Evolutionary conservation across 2,329 filamentous ascomycete species (phyloP), one percentile per base, ranked within the genome.

Genomic region (Colletotrichum sp.): DNA sequence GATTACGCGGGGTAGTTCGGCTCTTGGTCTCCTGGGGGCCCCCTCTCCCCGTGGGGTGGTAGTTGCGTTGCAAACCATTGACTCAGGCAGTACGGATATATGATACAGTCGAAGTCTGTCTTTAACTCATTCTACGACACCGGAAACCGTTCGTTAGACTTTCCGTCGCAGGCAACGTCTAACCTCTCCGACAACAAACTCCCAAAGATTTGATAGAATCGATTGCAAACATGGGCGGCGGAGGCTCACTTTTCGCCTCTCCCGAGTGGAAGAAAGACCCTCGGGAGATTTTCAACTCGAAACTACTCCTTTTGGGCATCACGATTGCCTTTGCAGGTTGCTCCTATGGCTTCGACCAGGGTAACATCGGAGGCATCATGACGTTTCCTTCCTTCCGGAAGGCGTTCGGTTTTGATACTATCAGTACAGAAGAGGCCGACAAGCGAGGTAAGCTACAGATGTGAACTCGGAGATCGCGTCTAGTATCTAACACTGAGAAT

Each of bases 311-410:
- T 30, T 78, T 85, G 5, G 80, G 82, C 4, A 74, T 82, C 16
- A 82, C 83, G 1, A 82, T 84, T 25, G 81, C 83, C 9, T 83
- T 84, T 77, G 84, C 83, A 5, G 84, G 84, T 8, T 85, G 83
- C 52, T 81, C 83, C 7, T 85, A 86, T 77, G 84, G 84, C 22
- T 85, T 85, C 48, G 84, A 86, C 63, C 82, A 83, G 55, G 84
- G 84, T 22, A 85, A 85, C 57, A 86, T 86, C 39, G 84, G 84
- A 2, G 84, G 84, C 5, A 82, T 85, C 32, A 70, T 85, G 57
- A 85, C 82, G 2, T 80, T 86, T 7, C 79, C 82, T 2, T 83
- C 82, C 7, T 85, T 86, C 77, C 77, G 80, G 36, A 80, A 79
- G 72, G 82, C 84, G 0, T 85, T 86, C 72, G 84, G 84, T 0